Evolutionary conservation across 305 asterid genomes (phyloP).

Genomic region (Withania somnifera): DNA sequence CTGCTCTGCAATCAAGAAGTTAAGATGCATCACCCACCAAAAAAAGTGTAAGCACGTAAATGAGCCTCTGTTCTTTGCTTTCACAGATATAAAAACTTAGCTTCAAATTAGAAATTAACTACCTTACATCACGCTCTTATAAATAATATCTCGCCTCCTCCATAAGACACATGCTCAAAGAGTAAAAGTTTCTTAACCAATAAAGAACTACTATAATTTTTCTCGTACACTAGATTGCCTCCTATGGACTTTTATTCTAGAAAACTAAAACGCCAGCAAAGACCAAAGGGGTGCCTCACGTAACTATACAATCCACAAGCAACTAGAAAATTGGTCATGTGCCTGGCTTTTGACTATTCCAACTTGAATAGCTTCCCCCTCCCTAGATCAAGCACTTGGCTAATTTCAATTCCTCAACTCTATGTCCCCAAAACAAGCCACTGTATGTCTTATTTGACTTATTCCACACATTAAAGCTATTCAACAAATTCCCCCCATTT

Average conservation of each 20-base stretch:
- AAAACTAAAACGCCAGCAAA: background rate
- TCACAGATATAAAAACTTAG: background rate
- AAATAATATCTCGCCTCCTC: background rate
- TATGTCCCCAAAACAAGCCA: slow-evolving; percentile 8
- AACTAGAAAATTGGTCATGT: slow-evolving; percentile 20
- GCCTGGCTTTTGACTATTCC: slow-evolving; percentile 25
- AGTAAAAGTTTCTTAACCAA: background rate
- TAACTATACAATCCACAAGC: slow-evolving; percentile 14
- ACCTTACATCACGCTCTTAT: background rate
- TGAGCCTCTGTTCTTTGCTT: background rate
- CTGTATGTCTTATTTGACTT: background rate
- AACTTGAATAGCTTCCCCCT: background rate
- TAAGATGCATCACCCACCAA: background rate
- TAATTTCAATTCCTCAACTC: slow-evolving; percentile 4
- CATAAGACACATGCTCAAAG: background rate
- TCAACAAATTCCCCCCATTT: slow-evolving; percentile 10
- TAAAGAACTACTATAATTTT: background rate
- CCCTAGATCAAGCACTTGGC: slow-evolving; percentile 8
- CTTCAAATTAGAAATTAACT: background rate
- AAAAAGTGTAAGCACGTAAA: background rate
- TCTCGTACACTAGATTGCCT: background rate
- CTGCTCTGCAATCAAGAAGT: background rate
- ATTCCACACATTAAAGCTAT: background rate
- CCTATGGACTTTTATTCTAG: background rate
- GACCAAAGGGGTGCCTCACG: background rate